Evolutionary conservation across 2,329 filamentous ascomycete species (phyloP).

Genomic region (Bisporella sp.): DNA sequence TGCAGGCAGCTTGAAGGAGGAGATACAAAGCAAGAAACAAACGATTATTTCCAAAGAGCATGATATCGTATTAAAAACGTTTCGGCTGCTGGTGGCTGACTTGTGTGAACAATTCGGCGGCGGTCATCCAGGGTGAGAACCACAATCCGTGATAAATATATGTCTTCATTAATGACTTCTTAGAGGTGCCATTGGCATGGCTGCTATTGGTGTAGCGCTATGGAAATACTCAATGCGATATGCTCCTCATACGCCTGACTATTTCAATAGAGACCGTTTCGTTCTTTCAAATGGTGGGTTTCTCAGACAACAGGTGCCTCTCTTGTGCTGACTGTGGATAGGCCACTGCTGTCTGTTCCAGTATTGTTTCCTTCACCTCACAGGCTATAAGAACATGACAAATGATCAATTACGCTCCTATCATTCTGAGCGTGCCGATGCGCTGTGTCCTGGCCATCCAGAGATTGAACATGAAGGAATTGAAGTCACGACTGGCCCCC

Average conservation of each 20-base stretch:
- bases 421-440: constrained; percentile 28
- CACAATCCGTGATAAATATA: too few relatives aligned
- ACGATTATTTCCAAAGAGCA: too few relatives aligned
- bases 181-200: constrained; percentile 42
- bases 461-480: constrained; percentile 43
- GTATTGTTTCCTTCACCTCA: constrained; percentile 38
- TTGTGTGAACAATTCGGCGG: too few relatives aligned
- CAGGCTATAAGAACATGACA: constrained; percentile 39
- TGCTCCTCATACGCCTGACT: constrained; percentile 30
- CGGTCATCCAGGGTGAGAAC: too few relatives aligned
- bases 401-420: constrained; percentile 41
- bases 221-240: constrained; percentile 37
- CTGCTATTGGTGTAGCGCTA: constrained; percentile 40
- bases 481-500: constrained; percentile 44
- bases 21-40: too few relatives aligned
- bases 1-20: too few relatives aligned
- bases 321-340: constrained; percentile 8
- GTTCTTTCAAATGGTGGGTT: constrained; percentile 34
- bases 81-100: too few relatives aligned
- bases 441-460: constrained; percentile 38
- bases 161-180: too few relatives aligned
- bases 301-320: too few relatives aligned
- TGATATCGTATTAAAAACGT: too few relatives aligned
- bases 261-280: constrained; percentile 37
- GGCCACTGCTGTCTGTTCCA: constrained; percentile 39